Percentiles rank a stretch among this genome's conserved stretches.
These are phyloP conservation scores for Claviceps paspali DNA, from an alignment of 2,329 filamentous ascomycete genomes.

Conservation along the genomic window DNA sequence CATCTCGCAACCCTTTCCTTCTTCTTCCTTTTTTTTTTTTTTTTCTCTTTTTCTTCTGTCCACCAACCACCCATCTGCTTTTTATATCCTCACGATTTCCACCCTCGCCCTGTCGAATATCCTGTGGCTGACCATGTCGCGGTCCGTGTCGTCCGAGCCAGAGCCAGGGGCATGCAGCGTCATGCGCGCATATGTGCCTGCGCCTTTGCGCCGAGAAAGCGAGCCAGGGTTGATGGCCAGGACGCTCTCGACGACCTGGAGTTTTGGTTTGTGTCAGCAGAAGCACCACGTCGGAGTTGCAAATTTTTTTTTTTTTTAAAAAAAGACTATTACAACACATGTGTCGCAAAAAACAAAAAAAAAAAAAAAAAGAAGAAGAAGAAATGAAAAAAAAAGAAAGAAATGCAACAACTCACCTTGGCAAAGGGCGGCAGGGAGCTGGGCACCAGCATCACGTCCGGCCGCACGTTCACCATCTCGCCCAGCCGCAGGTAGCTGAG, in stretches of 20 bases:
- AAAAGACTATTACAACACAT: too few species aligned
- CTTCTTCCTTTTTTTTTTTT: too few species aligned
- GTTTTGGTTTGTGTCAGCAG: too few species aligned
- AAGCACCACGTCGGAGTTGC: too few species aligned
- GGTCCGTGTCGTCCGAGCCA: constrained; percentile 41
- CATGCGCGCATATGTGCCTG: constrained; percentile 77
- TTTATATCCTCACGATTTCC: constrained; percentile 66
- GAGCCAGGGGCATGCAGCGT: constrained; percentile 58
- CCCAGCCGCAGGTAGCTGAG: constrained; percentile 72
- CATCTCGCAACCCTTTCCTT: too few species aligned
- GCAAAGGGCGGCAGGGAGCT: constrained; percentile 76
- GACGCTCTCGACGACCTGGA: constrained; percentile 76
- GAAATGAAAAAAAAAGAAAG: too few species aligned
- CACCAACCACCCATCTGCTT: too few species aligned
- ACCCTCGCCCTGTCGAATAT: constrained; percentile 73
- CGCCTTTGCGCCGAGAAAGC: constrained; percentile 66
- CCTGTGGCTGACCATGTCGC: constrained; percentile 51
- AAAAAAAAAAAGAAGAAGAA: neutral
- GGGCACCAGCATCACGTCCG: constrained; percentile 72
- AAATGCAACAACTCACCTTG: constrained; percentile 61
- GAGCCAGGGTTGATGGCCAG: constrained; percentile 82
- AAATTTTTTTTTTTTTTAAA: neutral
- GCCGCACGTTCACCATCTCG: constrained; percentile 75
- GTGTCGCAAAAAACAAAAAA: too few species aligned
- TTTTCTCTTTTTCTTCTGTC: too few species aligned